Evolutionary conservation across 345 rosid genomes (phyloP), one percentile per base, ranked within the genome.

Genomic region (Citrus maxima): DNA sequence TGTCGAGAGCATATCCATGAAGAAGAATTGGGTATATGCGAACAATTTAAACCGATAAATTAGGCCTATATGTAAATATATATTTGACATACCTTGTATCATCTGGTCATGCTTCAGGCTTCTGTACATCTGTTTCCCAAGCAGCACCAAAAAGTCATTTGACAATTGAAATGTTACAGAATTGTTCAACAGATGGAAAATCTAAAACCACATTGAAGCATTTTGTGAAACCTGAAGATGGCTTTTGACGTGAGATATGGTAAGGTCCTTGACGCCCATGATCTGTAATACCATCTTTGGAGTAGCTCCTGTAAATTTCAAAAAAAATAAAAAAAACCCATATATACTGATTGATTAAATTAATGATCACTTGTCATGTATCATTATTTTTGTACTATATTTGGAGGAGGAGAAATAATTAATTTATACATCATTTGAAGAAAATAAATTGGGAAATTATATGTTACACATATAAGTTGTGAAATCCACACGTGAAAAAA

Each of bases 211-310:
- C 51, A 46, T 46, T 46, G 14, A 46, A 46, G 51, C 14, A 46
- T 46, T 46, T 0, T 46, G 51, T 46, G 32, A 69, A 77, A 90
- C 97, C 97, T 92, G 94, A 70, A 92, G 94, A 80, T 92, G 97
- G 82, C 97, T 92, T 86, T 92, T 92, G 10, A 92, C 92, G 74
- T 92, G 93, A 78, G 93, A 87, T 54, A 92, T 87, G 12, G 94
- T 86, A 3, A 92, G 91, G 21, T 92, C 97, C 77, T 82, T 89
- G 69, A 89, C 89, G 82, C 82, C 67, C 94, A 92, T 92, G 12
- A 86, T 79, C 80, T 92, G 89, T 58, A 92, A 74, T 61, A 92
- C 89, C 89, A 88, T 77, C 84, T 92, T 92, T 1, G 97, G 97
- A 3, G 97, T 92, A 27, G 93, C 97, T 72, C 86, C 93, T 92